Percentiles rank a stretch among this genome's conserved stretches.
Evolutionary conservation across 1,284 basidiomycete species (phyloP).

Genomic region (Leccinum insigne): DNA sequence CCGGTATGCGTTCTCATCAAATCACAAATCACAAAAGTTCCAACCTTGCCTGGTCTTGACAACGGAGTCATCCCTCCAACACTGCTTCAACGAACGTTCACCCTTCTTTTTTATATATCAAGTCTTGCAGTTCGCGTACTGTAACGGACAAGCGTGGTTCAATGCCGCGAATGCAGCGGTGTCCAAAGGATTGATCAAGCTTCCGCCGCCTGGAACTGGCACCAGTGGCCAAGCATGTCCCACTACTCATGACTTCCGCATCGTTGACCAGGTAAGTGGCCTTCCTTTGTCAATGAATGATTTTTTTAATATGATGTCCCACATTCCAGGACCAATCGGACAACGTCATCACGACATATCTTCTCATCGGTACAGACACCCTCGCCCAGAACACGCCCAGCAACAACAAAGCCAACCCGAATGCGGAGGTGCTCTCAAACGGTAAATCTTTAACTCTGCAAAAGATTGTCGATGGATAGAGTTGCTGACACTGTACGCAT

Average conservation of each 20-base stretch:
- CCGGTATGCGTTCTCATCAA: too few species aligned
- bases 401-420: slow-evolving; percentile 26
- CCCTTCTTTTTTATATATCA: background rate
- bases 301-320: background rate
- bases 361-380: slow-evolving; percentile 23
- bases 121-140: slow-evolving; percentile 21
- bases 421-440: slow-evolving; percentile 25
- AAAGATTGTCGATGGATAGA: background rate
- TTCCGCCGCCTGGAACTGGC: slow-evolving; percentile 22
- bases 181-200: slow-evolving; percentile 17
- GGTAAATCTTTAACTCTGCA: slow-evolving; percentile 12
- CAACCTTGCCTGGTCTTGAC: too few species aligned
- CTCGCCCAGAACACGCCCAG: slow-evolving; percentile 28
- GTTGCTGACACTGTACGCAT: background rate
- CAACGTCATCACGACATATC: slow-evolving; percentile 29
- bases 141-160: slow-evolving; percentile 26
- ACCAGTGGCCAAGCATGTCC: slow-evolving; percentile 23
- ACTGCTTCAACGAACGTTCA: too few species aligned
- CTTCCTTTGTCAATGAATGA: background rate
- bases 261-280: slow-evolving; percentile 24
- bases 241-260: slow-evolving; percentile 29
- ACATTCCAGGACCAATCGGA: slow-evolving; percentile 28
- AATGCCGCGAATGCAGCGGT: slow-evolving; percentile 22
- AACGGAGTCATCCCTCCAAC: too few species aligned
- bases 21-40: too few species aligned